Percentiles rank a stretch among this genome's conserved stretches.
phyloP scores from a whole-genome alignment of 1,284 basidiomycete genomes.

The Blastosporella zonata region DNA sequence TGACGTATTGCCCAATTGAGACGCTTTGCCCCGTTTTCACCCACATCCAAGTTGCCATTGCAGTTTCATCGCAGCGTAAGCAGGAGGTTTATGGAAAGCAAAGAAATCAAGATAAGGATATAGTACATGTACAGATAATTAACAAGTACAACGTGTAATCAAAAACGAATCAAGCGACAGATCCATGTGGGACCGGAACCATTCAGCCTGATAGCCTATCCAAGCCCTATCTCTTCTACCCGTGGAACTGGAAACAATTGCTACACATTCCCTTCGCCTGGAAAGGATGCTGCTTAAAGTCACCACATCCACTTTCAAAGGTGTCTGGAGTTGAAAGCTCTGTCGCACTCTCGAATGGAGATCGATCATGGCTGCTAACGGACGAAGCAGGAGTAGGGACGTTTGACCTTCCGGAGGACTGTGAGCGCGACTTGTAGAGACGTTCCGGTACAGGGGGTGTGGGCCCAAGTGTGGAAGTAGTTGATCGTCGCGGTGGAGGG shows the following conservation, averaged over 20 bases:
- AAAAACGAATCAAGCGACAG: constrained; percentile 4
- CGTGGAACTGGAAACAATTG: constrained; percentile 54
- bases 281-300: constrained; percentile 61
- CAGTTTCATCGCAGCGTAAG: not conserved
- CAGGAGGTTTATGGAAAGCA: not conserved
- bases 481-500: constrained; percentile 41
- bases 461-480: constrained; percentile 15
- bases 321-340: constrained; percentile 21
- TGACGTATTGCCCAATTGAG: constrained; percentile 1
- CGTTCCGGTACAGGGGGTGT: constrained; percentile 20
- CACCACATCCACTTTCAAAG: constrained; percentile 35
- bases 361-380: constrained; percentile 36
- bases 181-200: constrained; percentile 1
- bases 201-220: not conserved
- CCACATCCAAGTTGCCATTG: not conserved
- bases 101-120: constrained; percentile 16
- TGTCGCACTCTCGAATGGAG: constrained; percentile 49
- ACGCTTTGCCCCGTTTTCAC: too few species aligned
- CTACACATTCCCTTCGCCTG: constrained; percentile 59
- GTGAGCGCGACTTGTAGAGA: constrained; percentile 8
- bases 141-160: constrained; percentile 10
- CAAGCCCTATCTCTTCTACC: constrained; percentile 5
- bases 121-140: constrained; percentile 6
- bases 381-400: constrained; percentile 26
- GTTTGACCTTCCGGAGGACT: constrained; percentile 11